Evolutionary conservation across 2,329 filamentous ascomycete genomes (phyloP), one percentile per base, ranked within the genome.

Genomic region (Talaromyces sp.): DNA sequence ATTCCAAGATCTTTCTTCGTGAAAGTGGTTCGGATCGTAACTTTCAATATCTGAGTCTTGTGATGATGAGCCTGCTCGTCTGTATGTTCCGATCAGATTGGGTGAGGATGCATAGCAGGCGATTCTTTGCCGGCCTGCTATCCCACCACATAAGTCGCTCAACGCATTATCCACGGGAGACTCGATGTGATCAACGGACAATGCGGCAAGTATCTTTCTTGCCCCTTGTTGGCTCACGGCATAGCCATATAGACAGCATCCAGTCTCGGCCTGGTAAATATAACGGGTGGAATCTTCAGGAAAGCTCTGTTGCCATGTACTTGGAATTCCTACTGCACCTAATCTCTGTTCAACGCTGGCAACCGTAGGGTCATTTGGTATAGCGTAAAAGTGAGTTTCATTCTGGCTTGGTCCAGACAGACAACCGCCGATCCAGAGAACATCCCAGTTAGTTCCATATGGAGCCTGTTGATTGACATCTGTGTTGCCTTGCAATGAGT

Each of bases 341-440:
- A 3, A 2, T n/a, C 37, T 24, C 17, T 40, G 46, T 6, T 22
- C n/a, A 6, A 27, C 8, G 3, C 46, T 49, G 10, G 41, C 4
- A 16, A 52, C 53, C 5, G 49, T 55, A 16, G 49, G 45, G n/a
- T 49, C 41, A 8, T 52, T 63, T 73, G 76, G 80, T 32, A 80
- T 70, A 56, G 73, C 70, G 49, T 72, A 72, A 49, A 77, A 57
- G 60, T 77, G 78, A 13, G 69, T 73, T 33, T 69, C 61, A 19
- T 72, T 63, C 14, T 33, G 30, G 6, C 32, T 11, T 8, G 29
- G 30, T 11, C 22, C 24, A 1, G 68, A 69, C 2, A 40, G 19
- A 56, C 72, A 75, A 44, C 71, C 69, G 1, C 72, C 73, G 14
- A 75, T 57, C 71, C 71, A 74, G 2, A 75, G 61, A 9, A 75